Evolutionary conservation across 495 filamentous ascomycete species (phyloP).

Genomic region (Neurospora sp.): DNA sequence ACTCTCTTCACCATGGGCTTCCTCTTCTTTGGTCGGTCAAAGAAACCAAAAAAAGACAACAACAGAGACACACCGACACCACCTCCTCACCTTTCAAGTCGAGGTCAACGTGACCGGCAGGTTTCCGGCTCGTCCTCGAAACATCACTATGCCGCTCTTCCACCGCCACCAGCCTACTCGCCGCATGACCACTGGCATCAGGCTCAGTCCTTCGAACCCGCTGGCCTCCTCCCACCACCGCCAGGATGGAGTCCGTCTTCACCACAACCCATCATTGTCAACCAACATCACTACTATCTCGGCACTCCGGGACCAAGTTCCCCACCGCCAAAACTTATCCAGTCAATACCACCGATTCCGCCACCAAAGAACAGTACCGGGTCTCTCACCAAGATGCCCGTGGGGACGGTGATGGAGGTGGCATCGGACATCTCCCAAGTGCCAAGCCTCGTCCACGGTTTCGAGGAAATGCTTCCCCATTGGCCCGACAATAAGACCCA

Average conservation of each 20-base stretch:
- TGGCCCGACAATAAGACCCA: constrained; percentile 30
- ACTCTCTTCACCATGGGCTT: constrained; percentile 29
- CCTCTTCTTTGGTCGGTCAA: constrained; percentile 37
- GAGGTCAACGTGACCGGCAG: neutral
- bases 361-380: constrained; percentile 10
- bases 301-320: constrained; percentile 17
- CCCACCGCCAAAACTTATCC: constrained; percentile 3
- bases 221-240: constrained; percentile 26
- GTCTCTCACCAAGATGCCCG: constrained; percentile 25
- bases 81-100: neutral
- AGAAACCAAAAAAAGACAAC: constrained; percentile 22
- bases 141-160: constrained; percentile 3
- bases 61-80: constrained; percentile 5
- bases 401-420: constrained; percentile 27
- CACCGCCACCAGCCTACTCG: constrained; percentile 10
- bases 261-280: constrained; percentile 31
- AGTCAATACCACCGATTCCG: neutral
- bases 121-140: neutral
- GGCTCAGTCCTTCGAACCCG: constrained; percentile 17
- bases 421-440: constrained; percentile 22
- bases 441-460: constrained; percentile 18
- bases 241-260: constrained; percentile 23
- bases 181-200: constrained; percentile 14
- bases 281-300: constrained; percentile 40
- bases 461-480: constrained; percentile 24